These are phyloP conservation scores for Pythium coloratum DNA, from an alignment of 352 stramenopile genomes.

Conservation along the genomic window DNA sequence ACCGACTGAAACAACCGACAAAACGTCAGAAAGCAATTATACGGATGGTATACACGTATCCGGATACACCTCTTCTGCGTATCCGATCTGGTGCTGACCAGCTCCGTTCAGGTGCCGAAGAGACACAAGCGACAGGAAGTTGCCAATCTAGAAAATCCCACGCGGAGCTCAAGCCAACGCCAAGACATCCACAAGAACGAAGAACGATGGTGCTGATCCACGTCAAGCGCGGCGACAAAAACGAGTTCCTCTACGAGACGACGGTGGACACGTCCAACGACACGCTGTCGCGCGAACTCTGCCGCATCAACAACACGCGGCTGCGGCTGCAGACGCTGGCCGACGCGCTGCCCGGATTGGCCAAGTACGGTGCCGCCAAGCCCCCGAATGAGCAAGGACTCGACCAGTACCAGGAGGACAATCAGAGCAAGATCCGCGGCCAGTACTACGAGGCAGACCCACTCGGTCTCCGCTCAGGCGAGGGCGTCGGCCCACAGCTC, in stretches of 20 bases:
- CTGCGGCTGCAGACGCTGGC: conserved; percentile 70
- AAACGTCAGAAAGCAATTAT: conserved; percentile 20
- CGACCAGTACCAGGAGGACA: conserved; percentile 80
- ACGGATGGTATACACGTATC: conserved; percentile 12
- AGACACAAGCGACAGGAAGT: not conserved
- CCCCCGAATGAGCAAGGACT: conserved; percentile 79
- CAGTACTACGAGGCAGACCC: conserved; percentile 88
- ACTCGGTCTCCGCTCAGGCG: conserved; percentile 82
- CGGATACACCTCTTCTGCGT: conserved; percentile 19
- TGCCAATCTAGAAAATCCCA: conserved; percentile 8
- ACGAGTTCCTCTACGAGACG: conserved; percentile 92
- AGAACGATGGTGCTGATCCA: conserved; percentile 85
- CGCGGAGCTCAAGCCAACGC: not conserved
- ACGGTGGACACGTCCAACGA: conserved; percentile 77
- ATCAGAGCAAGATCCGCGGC: conserved; percentile 50
- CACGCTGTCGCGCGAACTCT: conserved; percentile 81
- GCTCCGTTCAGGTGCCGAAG: not conserved
- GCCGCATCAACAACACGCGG: conserved; percentile 80
- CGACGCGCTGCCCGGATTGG: conserved; percentile 78
- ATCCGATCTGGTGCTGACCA: not conserved
- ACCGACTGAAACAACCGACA: not conserved
- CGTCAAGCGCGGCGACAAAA: conserved; percentile 86
- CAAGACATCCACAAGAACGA: not conserved
- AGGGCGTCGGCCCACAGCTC: conserved; percentile 85
- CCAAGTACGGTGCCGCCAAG: conserved; percentile 86